phyloP scores from a whole-genome alignment of 805 yeast species.

The Zygoascus bituminiphila region DNA sequence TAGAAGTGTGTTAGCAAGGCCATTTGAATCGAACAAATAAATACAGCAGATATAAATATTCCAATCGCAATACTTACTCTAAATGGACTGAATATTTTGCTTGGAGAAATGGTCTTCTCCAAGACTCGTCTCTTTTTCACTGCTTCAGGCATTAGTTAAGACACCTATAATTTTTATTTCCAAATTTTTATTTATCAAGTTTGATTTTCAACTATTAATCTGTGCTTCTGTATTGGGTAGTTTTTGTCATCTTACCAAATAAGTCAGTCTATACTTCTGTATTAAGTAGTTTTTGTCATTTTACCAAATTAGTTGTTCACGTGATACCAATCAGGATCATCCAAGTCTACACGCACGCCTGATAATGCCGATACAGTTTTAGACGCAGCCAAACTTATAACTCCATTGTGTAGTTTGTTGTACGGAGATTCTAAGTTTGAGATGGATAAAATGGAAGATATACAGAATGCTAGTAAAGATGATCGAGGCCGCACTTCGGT shows the following conservation, averaged over 20 bases:
- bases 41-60: too few relatives aligned
- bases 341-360: not conserved
- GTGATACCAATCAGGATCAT: not conserved
- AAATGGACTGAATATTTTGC: constrained; percentile 71
- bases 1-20: constrained; percentile 10
- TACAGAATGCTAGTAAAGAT: not conserved
- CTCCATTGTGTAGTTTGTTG: too few relatives aligned
- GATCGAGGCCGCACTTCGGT: not conserved
- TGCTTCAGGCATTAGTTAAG: not conserved
- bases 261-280: too few relatives aligned
- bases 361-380: too few relatives aligned
- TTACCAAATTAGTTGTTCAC: too few relatives aligned
- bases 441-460: not conserved
- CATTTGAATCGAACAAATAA: too few relatives aligned
- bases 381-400: too few relatives aligned
- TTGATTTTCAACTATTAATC: not conserved
- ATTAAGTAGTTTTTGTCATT: too few relatives aligned
- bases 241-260: too few relatives aligned
- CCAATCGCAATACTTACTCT: constrained; percentile 41
- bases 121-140: constrained; percentile 1
- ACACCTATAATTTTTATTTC: too few relatives aligned
- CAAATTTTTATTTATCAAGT: not conserved
- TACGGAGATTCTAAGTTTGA: too few relatives aligned
- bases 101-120: constrained; percentile 29
- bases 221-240: too few relatives aligned